phyloP scores from a whole-genome alignment of 1,284 basidiomycete species.

The Trametes versicolor region DNA sequence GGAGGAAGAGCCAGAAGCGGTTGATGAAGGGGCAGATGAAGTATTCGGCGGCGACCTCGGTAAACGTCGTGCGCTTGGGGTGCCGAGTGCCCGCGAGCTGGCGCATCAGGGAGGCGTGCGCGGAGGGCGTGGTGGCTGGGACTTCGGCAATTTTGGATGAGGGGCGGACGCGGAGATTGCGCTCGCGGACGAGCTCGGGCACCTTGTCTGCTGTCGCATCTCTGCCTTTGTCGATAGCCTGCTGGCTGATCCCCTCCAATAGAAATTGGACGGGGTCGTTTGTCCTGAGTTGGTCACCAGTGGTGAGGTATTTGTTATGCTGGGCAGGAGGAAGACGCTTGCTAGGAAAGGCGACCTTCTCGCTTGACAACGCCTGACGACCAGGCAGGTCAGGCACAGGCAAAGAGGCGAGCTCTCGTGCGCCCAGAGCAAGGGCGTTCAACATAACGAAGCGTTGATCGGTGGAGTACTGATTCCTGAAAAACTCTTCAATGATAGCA shows the following conservation, averaged over 20 bases:
- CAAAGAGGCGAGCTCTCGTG: slow-evolving; percentile 84
- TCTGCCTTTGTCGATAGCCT: slow-evolving; percentile 65
- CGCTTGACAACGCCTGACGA: slow-evolving; percentile 44
- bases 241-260: slow-evolving; percentile 65
- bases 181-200: slow-evolving; percentile 75
- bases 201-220: slow-evolving; percentile 59
- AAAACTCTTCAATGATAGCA: slow-evolving; percentile 91
- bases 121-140: slow-evolving; percentile 15
- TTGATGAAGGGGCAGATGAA: slow-evolving; percentile 92
- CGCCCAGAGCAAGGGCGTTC: slow-evolving; percentile 86
- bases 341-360: slow-evolving; percentile 73
- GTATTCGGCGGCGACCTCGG: slow-evolving; percentile 82
- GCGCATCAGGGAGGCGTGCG: slow-evolving; percentile 33
- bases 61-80: slow-evolving; percentile 58
- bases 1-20: slow-evolving; percentile 90
- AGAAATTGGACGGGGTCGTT: slow-evolving; percentile 58
- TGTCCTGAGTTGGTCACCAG: slow-evolving; percentile 44
- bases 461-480: slow-evolving; percentile 90
- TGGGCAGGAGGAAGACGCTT: slow-evolving; percentile 78
- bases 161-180: slow-evolving; percentile 74
- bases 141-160: slow-evolving; percentile 59
- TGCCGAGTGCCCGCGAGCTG: slow-evolving; percentile 30
- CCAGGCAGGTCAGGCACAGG: slow-evolving; percentile 55
- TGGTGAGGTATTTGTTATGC: slow-evolving; percentile 73
- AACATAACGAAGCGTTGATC: slow-evolving; percentile 88